A percentile compares a stretch with the other conserved stretches of the same genome.
Conservation (phyloP, 148 eudicot genomes). For the Rhododendron griersonianum region DNA sequence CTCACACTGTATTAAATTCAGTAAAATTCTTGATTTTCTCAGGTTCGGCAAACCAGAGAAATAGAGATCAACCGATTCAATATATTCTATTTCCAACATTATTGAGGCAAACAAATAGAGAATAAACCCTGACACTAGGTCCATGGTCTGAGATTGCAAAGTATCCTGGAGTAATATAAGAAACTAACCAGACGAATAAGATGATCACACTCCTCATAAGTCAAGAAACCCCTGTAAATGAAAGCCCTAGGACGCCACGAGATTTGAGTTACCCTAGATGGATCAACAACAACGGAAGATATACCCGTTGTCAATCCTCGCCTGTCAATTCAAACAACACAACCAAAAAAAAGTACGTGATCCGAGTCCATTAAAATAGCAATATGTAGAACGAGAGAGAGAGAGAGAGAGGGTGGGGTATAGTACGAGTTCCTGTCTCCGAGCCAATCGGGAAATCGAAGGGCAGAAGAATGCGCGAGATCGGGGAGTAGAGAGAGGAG, state of each 20-base stretch:
- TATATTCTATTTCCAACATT: neutral
- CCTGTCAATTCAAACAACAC: slow-evolving; percentile 13
- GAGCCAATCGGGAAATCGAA: slow-evolving; percentile 5
- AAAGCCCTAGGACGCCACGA: slow-evolving; percentile 92
- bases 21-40: neutral
- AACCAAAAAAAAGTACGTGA: neutral
- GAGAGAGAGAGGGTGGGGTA: neutral
- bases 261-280: slow-evolving; percentile 71
- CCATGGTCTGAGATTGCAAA: neutral
- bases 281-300: slow-evolving; percentile 41
- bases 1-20: neutral
- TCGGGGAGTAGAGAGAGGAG: slow-evolving; percentile 4
- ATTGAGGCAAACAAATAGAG: neutral
- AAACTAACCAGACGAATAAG: slow-evolving; percentile 54
- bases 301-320: slow-evolving; percentile 37
- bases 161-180: neutral
- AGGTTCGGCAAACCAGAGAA: neutral
- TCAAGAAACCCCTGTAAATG: slow-evolving; percentile 54
- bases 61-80: neutral
- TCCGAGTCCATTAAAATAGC: neutral
- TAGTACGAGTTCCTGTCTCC: slow-evolving; percentile 12
- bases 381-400: neutral
- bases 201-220: slow-evolving; percentile 88
- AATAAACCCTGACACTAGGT: neutral
- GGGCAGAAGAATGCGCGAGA: slow-evolving; percentile 11